These are phyloP conservation scores for Linderina pennispora DNA, from an alignment of 192 early-diverging fungal species.

Conservation along the genomic window DNA sequence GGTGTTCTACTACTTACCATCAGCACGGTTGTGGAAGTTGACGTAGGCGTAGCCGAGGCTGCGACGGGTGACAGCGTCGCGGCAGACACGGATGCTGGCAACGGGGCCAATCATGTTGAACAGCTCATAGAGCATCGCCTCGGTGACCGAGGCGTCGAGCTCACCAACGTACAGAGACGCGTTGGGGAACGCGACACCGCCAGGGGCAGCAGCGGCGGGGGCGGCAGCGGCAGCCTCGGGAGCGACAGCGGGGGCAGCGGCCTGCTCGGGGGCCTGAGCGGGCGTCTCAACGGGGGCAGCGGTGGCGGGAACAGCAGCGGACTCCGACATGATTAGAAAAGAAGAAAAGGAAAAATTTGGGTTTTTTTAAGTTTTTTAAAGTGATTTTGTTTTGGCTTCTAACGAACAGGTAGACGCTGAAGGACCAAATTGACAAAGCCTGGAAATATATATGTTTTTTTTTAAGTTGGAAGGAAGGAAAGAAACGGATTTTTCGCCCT, in stretches of 20 bases:
- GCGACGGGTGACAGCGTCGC: slow-evolving; percentile 95
- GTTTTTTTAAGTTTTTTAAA: slow-evolving; percentile 21
- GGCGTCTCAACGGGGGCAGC: slow-evolving; percentile 37
- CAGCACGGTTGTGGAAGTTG: slow-evolving; percentile 90
- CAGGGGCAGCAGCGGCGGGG: no score
- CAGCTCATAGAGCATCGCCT: slow-evolving; percentile 95
- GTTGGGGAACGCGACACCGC: no score
- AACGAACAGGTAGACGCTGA: no score
- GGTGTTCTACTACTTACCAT: slow-evolving; percentile 62
- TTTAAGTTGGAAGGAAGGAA: no score
- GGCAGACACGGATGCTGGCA: slow-evolving; percentile 95
- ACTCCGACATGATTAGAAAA: slow-evolving; percentile 29
- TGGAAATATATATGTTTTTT: no score
- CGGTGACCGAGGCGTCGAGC: slow-evolving; percentile 92
- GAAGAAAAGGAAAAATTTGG: slow-evolving; percentile 14
- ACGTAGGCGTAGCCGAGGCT: slow-evolving; percentile 97
- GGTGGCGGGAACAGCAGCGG: slow-evolving; percentile 20
- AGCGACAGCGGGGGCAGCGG: slow-evolving; percentile 31
- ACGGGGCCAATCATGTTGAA: slow-evolving; percentile 95
- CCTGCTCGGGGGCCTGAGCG: slow-evolving; percentile 46
- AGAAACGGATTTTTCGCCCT: no score
- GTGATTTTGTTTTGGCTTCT: no score
- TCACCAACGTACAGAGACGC: slow-evolving; percentile 95
- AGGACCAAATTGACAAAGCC: no score
- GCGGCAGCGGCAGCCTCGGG: slow-evolving; percentile 10